A percentile compares a stretch with the other conserved stretches of the same genome.
These are phyloP conservation scores for Chenopodium suecicum DNA, from an alignment of 148 eudicot genomes.

Conservation along the genomic window DNA sequence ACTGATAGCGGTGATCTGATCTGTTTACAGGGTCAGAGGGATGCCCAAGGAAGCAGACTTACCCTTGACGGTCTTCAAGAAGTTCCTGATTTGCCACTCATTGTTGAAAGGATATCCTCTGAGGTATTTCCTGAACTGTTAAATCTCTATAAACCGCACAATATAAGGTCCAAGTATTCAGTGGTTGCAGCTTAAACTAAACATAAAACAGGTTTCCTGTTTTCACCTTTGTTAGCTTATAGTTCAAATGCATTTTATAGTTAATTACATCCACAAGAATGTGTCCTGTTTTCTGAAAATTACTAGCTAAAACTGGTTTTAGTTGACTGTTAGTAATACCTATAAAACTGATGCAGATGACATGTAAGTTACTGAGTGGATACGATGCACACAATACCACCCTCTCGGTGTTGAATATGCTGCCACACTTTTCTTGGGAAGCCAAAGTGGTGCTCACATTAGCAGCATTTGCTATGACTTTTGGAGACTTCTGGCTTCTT, in stretches of 20 bases:
- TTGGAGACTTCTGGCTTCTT: slow-evolving; percentile 57
- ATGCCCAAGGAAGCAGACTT: slow-evolving; percentile 2
- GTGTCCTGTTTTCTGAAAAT: not conserved
- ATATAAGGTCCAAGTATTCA: not conserved
- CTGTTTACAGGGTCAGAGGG: not conserved
- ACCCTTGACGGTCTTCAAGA: not conserved
- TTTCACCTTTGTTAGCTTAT: not conserved
- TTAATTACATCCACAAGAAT: not conserved
- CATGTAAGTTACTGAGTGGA: slow-evolving; percentile 37
- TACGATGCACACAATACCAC: slow-evolving; percentile 40
- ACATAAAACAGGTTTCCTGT: not conserved
- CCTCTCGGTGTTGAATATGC: slow-evolving; percentile 28
- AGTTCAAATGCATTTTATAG: not conserved
- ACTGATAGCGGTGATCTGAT: not conserved
- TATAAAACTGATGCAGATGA: slow-evolving; percentile 29
- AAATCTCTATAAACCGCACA: not conserved
- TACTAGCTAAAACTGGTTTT: too few species aligned
- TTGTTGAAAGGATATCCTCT: slow-evolving; percentile 20
- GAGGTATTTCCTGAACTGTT: slow-evolving; percentile 10
- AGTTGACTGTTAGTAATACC: not conserved
- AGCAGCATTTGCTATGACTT: slow-evolving; percentile 44
- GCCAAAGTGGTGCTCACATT: slow-evolving; percentile 44
- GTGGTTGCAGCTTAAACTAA: not conserved
- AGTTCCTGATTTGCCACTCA: slow-evolving; percentile 17
- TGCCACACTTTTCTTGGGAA: slow-evolving; percentile 43